Evolutionary conservation across 371 early-diverging fungal species (phyloP).

Genomic region (Mortierella sp.): DNA sequence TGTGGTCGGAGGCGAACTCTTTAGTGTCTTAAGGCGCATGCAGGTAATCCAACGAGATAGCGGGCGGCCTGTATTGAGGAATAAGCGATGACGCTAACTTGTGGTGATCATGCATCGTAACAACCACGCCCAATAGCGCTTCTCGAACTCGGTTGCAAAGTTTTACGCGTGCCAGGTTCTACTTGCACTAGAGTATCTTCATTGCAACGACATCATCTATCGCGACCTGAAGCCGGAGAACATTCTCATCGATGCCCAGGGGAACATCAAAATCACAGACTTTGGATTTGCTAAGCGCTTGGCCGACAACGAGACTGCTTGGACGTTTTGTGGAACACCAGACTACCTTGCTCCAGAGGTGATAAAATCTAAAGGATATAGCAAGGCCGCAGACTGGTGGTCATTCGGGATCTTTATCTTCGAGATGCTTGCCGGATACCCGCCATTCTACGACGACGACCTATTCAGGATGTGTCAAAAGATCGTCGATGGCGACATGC

Average conservation of each 20-base stretch:
- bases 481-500: slow-evolving; percentile 79
- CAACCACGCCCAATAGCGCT: no score
- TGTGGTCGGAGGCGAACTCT: slow-evolving; percentile 93
- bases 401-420: slow-evolving; percentile 92
- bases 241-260: slow-evolving; percentile 86
- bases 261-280: slow-evolving; percentile 98
- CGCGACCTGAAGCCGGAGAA: slow-evolving; percentile 97
- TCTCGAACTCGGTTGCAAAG: slow-evolving; percentile 91
- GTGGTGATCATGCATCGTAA: no score
- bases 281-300: slow-evolving; percentile 99
- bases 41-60: no score
- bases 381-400: slow-evolving; percentile 93
- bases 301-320: slow-evolving; percentile 79
- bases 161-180: slow-evolving; percentile 83
- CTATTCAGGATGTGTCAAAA: slow-evolving; percentile 83
- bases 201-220: slow-evolving; percentile 89
- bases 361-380: slow-evolving; percentile 90
- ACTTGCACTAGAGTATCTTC: slow-evolving; percentile 88
- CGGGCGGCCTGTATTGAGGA: neutral
- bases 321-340: slow-evolving; percentile 93
- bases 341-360: slow-evolving; percentile 96
- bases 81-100: no score
- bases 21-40: slow-evolving; percentile 66
- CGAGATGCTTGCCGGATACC: slow-evolving; percentile 70
- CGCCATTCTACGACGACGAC: slow-evolving; percentile 56